Evolutionary conservation across 2,329 filamentous ascomycete species (phyloP).

Genomic region (Kalmusia sp.): DNA sequence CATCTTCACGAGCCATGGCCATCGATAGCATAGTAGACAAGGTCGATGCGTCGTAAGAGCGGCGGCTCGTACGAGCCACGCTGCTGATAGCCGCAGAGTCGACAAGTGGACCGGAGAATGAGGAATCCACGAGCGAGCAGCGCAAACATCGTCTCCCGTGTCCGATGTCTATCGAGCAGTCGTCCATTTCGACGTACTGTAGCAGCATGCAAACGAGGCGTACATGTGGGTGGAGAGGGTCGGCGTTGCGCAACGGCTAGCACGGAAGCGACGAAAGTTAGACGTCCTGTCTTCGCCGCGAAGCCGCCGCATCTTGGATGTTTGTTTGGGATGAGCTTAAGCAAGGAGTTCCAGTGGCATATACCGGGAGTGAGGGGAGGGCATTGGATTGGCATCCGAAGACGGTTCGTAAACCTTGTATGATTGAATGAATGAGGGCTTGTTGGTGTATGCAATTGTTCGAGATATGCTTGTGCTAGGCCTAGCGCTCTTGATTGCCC

Average conservation of each 20-base stretch:
- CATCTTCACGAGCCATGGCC: constrained; percentile 46
- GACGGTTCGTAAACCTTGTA: not conserved
- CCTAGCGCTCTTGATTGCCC: not conserved
- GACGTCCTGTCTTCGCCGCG: not conserved
- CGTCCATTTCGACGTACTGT: not conserved
- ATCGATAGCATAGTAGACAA: constrained; percentile 50
- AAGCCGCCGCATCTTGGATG: not conserved
- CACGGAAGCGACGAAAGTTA: not conserved
- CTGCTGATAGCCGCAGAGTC: constrained; percentile 5
- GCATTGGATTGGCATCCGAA: not conserved
- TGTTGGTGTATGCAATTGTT: not conserved
- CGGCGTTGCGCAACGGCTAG: not conserved
- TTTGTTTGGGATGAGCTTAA: not conserved
- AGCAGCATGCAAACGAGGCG: not conserved
- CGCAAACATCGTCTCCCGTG: not conserved
- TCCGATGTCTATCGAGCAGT: not conserved
- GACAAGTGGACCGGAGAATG: not conserved
- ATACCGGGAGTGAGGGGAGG: no score
- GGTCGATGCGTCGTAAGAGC: constrained; percentile 40
- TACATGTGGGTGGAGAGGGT: not conserved
- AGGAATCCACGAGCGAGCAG: not conserved
- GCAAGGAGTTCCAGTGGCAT: not conserved
- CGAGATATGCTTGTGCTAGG: not conserved
- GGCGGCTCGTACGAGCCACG: constrained; percentile 7
- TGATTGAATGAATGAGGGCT: not conserved